These are phyloP conservation scores for Colletotrichum brevisporum DNA, from an alignment of 2,329 filamentous ascomycete species.

Conservation along the genomic window DNA sequence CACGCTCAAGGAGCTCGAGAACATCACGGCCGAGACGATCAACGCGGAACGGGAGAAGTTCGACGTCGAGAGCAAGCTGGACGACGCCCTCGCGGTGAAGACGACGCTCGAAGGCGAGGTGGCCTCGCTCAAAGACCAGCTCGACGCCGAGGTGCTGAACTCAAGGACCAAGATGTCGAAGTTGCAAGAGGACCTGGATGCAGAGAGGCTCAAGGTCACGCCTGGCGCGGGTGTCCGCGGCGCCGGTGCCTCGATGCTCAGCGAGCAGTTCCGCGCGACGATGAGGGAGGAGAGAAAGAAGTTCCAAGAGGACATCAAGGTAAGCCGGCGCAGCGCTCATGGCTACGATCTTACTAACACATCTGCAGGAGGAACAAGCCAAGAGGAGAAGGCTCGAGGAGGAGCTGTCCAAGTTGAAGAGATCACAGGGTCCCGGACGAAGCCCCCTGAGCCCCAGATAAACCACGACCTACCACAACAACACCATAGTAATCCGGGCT, in stretches of 20 bases:
- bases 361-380: slow-evolving; percentile 63
- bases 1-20: slow-evolving; percentile 67
- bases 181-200: slow-evolving; percentile 67
- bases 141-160: slow-evolving; percentile 59
- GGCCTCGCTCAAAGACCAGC: slow-evolving; percentile 50
- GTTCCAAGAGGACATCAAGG: slow-evolving; percentile 68
- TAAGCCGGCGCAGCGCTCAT: slow-evolving; percentile 47
- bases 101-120: slow-evolving; percentile 56
- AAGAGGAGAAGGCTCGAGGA: slow-evolving; percentile 65
- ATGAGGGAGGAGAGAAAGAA: slow-evolving; percentile 71
- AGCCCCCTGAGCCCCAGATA: slow-evolving; percentile 58
- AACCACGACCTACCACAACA: slow-evolving; percentile 10
- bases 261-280: slow-evolving; percentile 68
- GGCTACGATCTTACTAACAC: slow-evolving; percentile 46
- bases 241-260: slow-evolving; percentile 65
- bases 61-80: slow-evolving; percentile 58
- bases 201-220: slow-evolving; percentile 61
- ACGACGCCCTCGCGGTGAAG: slow-evolving; percentile 54
- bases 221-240: slow-evolving; percentile 52
- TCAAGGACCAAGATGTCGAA: slow-evolving; percentile 54
- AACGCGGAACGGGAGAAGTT: slow-evolving; percentile 65
- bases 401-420: slow-evolving; percentile 61
- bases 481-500: not conserved
- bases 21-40: slow-evolving; percentile 67
- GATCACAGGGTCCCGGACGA: slow-evolving; percentile 58